Conservation (phyloP, 2,329 filamentous ascomycete genomes). For the Trichoderma polysporum region DNA sequence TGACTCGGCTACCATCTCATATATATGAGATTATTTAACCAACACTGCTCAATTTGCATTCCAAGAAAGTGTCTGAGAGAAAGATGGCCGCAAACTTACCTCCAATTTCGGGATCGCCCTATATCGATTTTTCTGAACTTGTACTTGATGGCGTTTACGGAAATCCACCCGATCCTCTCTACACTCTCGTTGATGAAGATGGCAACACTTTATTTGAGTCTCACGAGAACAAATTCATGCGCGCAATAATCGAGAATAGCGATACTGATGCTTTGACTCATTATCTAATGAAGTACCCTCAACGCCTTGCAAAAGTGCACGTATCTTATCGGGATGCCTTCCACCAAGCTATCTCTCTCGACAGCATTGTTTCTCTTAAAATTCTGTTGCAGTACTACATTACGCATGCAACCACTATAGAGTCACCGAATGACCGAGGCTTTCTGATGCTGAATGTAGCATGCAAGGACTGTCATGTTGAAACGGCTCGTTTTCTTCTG, state of each 20-base stretch:
- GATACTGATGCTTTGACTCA: background rate
- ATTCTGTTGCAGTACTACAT: background rate
- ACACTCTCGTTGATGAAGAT: background rate
- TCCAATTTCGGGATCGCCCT: background rate
- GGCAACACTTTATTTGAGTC: background rate
- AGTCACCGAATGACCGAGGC: background rate
- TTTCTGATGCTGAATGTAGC: background rate
- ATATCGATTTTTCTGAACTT: background rate
- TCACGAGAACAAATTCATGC: background rate
- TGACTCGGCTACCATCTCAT: too few species aligned
- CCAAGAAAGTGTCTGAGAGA: background rate
- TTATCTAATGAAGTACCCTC: background rate
- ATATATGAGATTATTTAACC: too few species aligned
- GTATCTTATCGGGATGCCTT: background rate
- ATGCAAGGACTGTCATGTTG: background rate
- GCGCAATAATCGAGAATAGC: background rate
- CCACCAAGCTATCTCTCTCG: background rate
- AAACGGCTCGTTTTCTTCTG: background rate
- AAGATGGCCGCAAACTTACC: background rate
- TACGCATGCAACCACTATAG: background rate
- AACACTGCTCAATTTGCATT: too few species aligned
- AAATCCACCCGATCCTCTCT: background rate
- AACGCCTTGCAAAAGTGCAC: too few species aligned
- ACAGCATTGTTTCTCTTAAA: background rate
- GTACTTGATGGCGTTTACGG: background rate